These are phyloP conservation scores for Psidium guajava DNA, from an alignment of 345 rosid genomes.

Conservation along the genomic window DNA sequence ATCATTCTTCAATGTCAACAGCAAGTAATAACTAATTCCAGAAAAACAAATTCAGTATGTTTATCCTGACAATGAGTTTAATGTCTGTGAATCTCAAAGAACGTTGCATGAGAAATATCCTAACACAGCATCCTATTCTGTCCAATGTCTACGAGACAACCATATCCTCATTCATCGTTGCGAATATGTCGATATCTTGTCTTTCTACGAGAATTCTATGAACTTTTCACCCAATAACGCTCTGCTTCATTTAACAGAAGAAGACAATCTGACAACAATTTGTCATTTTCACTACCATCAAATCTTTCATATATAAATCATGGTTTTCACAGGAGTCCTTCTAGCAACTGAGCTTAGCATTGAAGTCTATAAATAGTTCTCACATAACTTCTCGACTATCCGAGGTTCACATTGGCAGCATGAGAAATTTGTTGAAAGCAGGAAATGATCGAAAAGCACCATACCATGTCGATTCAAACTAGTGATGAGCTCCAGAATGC, in stretches of 20 bases:
- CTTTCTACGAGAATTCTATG: neutral
- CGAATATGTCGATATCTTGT: neutral
- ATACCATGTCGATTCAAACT: constrained; percentile 9
- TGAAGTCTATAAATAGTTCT: neutral
- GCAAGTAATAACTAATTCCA: neutral
- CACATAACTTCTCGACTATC: neutral
- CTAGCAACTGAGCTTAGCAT: neutral
- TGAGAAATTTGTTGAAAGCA: neutral
- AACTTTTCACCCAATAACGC: neutral
- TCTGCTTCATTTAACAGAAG: neutral
- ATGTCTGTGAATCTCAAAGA: neutral
- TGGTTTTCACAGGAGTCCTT: neutral
- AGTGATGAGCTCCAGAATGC: constrained; percentile 37
- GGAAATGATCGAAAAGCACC: neutral
- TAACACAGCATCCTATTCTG: neutral
- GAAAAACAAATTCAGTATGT: neutral
- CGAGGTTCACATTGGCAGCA: neutral
- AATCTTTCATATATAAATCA: neutral
- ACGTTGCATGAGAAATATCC: neutral
- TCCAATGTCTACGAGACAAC: neutral
- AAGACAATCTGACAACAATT: neutral
- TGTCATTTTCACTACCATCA: neutral
- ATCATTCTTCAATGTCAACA: neutral
- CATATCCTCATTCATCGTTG: neutral
- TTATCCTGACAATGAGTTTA: neutral